Conservation (phyloP, 805 yeast species). For the Ascoidea asiatica region DNA sequence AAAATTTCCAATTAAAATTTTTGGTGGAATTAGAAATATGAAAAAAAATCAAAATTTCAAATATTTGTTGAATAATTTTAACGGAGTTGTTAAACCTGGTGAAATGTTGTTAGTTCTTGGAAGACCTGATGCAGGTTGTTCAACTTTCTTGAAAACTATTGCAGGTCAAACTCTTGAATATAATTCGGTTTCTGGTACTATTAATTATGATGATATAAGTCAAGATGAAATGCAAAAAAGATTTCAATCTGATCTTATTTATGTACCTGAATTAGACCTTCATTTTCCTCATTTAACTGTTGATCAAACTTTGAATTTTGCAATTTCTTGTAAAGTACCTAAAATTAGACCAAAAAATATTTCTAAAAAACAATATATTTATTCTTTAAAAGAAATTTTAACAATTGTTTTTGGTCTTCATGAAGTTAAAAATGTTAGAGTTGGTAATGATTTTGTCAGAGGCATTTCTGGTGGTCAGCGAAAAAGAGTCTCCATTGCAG, state of each 20-base stretch:
- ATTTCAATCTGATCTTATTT: constrained; percentile 34
- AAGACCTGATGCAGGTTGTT: constrained; percentile 74
- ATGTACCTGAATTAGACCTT: constrained; percentile 39
- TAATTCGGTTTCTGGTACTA: constrained; percentile 23
- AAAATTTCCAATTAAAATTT: background rate
- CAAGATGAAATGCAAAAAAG: constrained; percentile 43
- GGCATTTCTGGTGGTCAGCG: constrained; percentile 72
- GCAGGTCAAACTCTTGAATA: constrained; percentile 38
- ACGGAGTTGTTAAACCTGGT: constrained; percentile 40
- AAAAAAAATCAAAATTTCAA: constrained; percentile 11
- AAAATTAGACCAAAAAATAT: background rate
- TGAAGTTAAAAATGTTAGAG: background rate
- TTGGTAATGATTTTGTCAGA: constrained; percentile 38
- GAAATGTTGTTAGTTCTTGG: constrained; percentile 60
- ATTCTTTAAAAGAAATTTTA: background rate
- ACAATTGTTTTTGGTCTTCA: background rate
- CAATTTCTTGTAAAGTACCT: constrained; percentile 18
- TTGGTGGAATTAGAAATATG: too few relatives aligned
- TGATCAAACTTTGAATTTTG: constrained; percentile 42
- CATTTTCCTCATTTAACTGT: constrained; percentile 46
- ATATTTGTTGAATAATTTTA: constrained; percentile 13
- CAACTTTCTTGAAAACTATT: constrained; percentile 51
- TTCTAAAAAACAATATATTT: background rate
- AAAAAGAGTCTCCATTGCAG: constrained; percentile 64
- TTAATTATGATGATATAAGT: constrained; percentile 46